These are phyloP conservation scores for Potentilla sterilis DNA, from an alignment of 306 rosid species.

Conservation along the genomic window DNA sequence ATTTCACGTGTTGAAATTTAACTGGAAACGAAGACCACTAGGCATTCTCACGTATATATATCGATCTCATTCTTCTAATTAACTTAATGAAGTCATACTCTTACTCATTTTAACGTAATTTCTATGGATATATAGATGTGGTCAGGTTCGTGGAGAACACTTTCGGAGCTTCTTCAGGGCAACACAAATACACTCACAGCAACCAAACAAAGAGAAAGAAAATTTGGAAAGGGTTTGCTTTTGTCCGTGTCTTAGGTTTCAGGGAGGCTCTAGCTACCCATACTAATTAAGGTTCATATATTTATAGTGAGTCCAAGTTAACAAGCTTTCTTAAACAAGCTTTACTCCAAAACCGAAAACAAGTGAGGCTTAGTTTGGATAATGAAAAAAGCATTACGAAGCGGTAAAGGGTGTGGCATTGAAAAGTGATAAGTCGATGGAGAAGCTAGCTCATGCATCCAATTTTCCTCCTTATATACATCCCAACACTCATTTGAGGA, in stretches of 20 bases:
- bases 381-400: background rate
- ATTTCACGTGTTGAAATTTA: too few relatives aligned
- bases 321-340: background rate
- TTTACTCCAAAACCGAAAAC: background rate
- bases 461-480: background rate
- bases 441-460: background rate
- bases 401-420: background rate
- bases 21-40: too few relatives aligned
- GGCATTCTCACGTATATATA: too few relatives aligned
- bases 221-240: too few relatives aligned
- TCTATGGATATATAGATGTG: background rate
- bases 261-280: background rate
- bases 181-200: too few relatives aligned
- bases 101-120: background rate
- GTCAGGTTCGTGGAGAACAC: background rate
- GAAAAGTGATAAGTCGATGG: background rate
- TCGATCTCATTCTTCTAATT: background rate
- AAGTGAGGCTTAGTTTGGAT: background rate
- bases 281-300: background rate
- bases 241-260: too few relatives aligned
- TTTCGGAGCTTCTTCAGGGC: background rate
- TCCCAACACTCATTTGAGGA: conserved; percentile 6
- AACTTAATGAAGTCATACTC: background rate
- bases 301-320: background rate
- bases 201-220: too few relatives aligned